Conservation (phyloP, 805 yeast genomes). For the Gaillardinia entomophila region DNA sequence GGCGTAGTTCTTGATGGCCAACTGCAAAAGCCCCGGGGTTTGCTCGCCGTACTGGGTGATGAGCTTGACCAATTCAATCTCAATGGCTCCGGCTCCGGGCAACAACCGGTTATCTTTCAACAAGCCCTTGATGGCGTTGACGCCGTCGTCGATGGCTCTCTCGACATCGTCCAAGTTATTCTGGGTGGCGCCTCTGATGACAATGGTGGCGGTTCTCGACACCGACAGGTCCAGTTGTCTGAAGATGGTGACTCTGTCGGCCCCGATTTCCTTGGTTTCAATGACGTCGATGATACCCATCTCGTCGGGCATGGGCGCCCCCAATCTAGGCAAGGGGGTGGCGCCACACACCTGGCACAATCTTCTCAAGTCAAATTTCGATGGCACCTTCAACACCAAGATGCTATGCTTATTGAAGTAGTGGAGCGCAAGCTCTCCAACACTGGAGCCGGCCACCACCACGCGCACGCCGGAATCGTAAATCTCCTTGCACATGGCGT, state of each 20-base stretch:
- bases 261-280: conserved; percentile 92
- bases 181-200: conserved; percentile 94
- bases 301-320: conserved; percentile 94
- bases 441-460: conserved; percentile 88
- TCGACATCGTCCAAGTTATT: conserved; percentile 91
- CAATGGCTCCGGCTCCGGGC: conserved; percentile 96
- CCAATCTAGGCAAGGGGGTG: conserved; percentile 87
- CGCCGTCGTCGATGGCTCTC: conserved; percentile 97
- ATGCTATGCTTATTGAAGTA: conserved; percentile 83
- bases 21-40: conserved; percentile 88
- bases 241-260: conserved; percentile 93
- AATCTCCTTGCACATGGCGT: conserved; percentile 76
- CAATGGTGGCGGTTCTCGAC: conserved; percentile 78
- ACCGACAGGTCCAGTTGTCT: conserved; percentile 67
- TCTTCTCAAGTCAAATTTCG: conserved; percentile 91
- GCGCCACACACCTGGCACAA: conserved; percentile 96
- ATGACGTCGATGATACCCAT: conserved; percentile 83
- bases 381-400: conserved; percentile 81
- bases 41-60: conserved; percentile 83
- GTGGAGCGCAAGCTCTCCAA: conserved; percentile 91
- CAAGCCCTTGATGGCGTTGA: conserved; percentile 83
- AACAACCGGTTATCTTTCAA: conserved; percentile 72
- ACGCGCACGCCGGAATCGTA: conserved; percentile 81
- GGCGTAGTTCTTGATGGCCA: conserved; percentile 92
- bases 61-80: conserved; percentile 77